Evolutionary conservation across 139 green algal genomes (phyloP).

Genomic region (Chlorella sorokiniana): DNA sequence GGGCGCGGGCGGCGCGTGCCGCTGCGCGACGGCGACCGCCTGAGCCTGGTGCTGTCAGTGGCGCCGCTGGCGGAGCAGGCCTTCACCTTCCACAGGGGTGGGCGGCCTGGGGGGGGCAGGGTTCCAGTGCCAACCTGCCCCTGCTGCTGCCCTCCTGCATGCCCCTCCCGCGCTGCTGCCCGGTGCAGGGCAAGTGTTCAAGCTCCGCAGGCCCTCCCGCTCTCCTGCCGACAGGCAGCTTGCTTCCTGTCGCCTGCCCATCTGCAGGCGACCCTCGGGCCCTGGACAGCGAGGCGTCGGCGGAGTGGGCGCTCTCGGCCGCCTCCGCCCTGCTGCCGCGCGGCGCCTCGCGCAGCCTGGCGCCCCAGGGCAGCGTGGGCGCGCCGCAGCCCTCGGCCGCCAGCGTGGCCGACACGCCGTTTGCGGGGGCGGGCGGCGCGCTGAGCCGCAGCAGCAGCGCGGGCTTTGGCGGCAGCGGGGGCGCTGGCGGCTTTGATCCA

Average conservation of each 20-base stretch:
- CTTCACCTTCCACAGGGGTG: conserved; percentile 44
- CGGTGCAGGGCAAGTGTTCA: too few relatives aligned
- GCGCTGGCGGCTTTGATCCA: neutral
- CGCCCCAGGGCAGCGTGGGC: neutral
- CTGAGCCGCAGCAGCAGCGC: neutral
- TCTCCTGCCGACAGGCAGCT: neutral
- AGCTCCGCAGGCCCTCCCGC: too few relatives aligned
- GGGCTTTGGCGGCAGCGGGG: neutral
- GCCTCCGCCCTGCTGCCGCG: neutral
- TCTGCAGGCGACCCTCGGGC: neutral
- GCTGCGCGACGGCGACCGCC: conserved; percentile 54
- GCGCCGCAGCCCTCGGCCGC: too few relatives aligned
- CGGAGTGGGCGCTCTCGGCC: neutral
- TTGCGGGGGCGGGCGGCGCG: neutral
- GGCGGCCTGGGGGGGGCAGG: neutral
- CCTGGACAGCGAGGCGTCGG: neutral
- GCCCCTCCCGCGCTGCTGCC: too few relatives aligned
- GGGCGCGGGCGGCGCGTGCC: conserved; percentile 9
- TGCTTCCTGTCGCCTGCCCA: neutral
- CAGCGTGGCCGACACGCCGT: too few relatives aligned
- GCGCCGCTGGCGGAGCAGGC: conserved; percentile 65
- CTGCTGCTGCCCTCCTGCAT: too few relatives aligned
- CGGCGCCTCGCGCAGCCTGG: neutral
- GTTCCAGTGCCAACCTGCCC: too few relatives aligned
- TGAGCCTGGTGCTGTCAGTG: conserved; percentile 68